Conservation (phyloP, 2,329 filamentous ascomycete species). For the Aureobasidium sp. region DNA sequence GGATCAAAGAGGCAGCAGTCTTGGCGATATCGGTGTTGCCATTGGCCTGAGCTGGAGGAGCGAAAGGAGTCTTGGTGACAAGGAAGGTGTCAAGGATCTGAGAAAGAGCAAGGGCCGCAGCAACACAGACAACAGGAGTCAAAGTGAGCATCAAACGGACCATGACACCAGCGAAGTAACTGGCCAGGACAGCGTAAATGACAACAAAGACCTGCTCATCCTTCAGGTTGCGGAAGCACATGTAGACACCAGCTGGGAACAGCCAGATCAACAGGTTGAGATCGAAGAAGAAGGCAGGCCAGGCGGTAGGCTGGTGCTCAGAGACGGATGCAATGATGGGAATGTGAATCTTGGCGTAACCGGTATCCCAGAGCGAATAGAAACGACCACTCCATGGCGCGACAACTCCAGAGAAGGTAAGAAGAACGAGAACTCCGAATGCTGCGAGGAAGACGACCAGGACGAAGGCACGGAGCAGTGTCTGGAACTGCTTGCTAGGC, state of each 20-base stretch:
- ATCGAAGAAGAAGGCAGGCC: slow-evolving; percentile 99
- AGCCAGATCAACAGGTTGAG: slow-evolving; percentile 98
- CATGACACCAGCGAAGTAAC: slow-evolving; percentile 99
- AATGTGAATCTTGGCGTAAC: slow-evolving; percentile 98
- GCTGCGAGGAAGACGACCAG: slow-evolving; percentile 66
- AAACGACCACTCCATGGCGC: slow-evolving; percentile 97
- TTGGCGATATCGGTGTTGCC: slow-evolving; percentile 41
- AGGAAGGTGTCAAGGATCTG: slow-evolving; percentile 84
- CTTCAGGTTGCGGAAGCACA: slow-evolving; percentile 88
- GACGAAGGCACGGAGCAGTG: slow-evolving; percentile 70
- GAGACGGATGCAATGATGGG: slow-evolving; percentile 99
- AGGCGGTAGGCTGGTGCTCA: slow-evolving; percentile 96
- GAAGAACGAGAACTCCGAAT: slow-evolving; percentile 67
- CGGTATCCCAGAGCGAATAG: slow-evolving; percentile 98
- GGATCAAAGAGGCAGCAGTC: slow-evolving; percentile 47
- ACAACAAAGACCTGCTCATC: slow-evolving; percentile 98
- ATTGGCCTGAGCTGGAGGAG: slow-evolving; percentile 37
- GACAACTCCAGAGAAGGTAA: slow-evolving; percentile 82
- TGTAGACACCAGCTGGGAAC: slow-evolving; percentile 95
- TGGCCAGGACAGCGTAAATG: slow-evolving; percentile 92
- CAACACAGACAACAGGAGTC: slow-evolving; percentile 91
- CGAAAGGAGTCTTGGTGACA: slow-evolving; percentile 54
- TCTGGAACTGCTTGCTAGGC: slow-evolving; percentile 89
- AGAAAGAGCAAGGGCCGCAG: slow-evolving; percentile 81
- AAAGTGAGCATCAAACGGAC: slow-evolving; percentile 97